Base-by-base conservation (phyloP, 2,329 filamentous ascomycete species). In the Ceratocystis alfenasii region DNA sequence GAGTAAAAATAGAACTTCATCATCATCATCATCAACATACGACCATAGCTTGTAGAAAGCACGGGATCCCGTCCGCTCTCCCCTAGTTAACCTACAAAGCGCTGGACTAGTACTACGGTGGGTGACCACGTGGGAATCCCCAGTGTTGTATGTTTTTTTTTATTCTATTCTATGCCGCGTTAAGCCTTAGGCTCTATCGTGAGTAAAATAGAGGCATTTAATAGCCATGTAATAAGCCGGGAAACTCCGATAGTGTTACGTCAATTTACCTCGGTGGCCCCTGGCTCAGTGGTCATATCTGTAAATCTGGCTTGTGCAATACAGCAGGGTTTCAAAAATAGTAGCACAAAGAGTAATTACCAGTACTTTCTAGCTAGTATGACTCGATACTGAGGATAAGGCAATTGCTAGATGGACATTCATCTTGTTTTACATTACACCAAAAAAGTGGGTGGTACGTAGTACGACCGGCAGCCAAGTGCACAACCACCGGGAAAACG, bases 141-240 rank as follows among this genome's bases (percentile, higher is more conserved):
- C 46, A 22, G 46, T 50, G 46, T 50, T 50, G 46, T 50, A 22
- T 50, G 46, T 50, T 50, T 50, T 50, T 50, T 50, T n/a, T 50
- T 36, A 10, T 10, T 3, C 3, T 0, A 36, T 10, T 36, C 33
- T 36, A 3, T 7, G 8, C 33, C 8, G 1, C 33, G 1, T 36
- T 36, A 10, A 36, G 33, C 33, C 30, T 36, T 1, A 3, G 7
- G 33, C 8, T 36, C 33, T 3, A 36, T 36, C 7, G 2, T 36
- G 8, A 10, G 33, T 10, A 10, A 36, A 36, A 10, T 36, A 36
- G 33, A 36, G 33, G 33, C 33, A 36, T 36, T 36, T 36, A 36
- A 36, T 36, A 36, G 33, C 33, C 33, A 22, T 6, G 5, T 8
- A 22, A 7, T 20, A 22, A 50, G n/a, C 45, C 46, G 46, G 46